These are phyloP conservation scores for Pichia nakasei DNA, from an alignment of 805 yeast species.

Conservation along the genomic window DNA sequence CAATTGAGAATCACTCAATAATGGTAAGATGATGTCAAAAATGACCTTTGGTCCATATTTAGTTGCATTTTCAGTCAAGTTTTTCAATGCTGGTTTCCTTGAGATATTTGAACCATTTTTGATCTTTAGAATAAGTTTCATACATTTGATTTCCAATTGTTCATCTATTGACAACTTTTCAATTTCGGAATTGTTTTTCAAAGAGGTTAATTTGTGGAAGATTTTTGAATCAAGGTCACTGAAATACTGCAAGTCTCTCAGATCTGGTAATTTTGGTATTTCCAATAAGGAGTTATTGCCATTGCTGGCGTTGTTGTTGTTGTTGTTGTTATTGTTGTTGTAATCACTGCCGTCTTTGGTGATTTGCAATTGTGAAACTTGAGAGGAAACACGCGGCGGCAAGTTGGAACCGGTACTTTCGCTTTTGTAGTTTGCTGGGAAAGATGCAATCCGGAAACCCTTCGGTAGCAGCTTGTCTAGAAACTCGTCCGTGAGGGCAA, in stretches of 20 bases:
- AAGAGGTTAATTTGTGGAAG: conserved; percentile 50
- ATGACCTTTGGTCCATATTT: conserved; percentile 61
- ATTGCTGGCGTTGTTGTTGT: too few relatives aligned
- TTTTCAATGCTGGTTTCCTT: conserved; percentile 62
- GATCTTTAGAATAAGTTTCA: conserved; percentile 56
- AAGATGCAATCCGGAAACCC: conserved; percentile 37
- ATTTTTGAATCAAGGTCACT: conserved; percentile 64
- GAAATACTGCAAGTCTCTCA: conserved; percentile 57
- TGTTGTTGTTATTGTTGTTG: not conserved
- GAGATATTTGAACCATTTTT: conserved; percentile 69
- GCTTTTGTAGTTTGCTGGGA: too few relatives aligned
- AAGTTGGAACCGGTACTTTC: too few relatives aligned
- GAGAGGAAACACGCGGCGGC: conserved; percentile 31
- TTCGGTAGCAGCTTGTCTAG: conserved; percentile 43
- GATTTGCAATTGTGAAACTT: not conserved
- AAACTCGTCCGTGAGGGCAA: conserved; percentile 35
- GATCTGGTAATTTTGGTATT: conserved; percentile 48
- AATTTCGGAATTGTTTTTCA: conserved; percentile 16
- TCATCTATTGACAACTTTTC: conserved; percentile 40
- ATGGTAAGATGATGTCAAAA: conserved; percentile 65
- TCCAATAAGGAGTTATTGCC: not conserved
- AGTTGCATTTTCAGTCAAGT: conserved; percentile 53
- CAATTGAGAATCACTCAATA: conserved; percentile 59
- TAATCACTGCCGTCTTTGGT: not conserved
- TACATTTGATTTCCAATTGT: conserved; percentile 47